Conservation (phyloP, 768 basidiomycete genomes). For the Trametes cubensis region DNA sequence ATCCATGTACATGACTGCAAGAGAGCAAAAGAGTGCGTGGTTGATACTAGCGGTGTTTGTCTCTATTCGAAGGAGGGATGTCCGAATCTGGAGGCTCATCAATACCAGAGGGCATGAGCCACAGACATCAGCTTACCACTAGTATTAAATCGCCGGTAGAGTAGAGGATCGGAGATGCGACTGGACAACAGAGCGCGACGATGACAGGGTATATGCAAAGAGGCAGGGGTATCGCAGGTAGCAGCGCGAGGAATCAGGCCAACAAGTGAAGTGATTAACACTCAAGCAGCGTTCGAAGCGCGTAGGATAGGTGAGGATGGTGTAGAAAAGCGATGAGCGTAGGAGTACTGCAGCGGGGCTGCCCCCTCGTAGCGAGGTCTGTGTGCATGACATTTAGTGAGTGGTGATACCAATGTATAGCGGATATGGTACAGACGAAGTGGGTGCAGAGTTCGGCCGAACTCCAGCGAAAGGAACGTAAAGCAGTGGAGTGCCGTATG, state of each 20-base stretch:
- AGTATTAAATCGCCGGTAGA: not conserved
- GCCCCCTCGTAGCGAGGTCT: constrained; percentile 20
- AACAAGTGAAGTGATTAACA: no score
- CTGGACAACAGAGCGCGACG: not conserved
- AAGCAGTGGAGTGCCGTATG: constrained; percentile 23
- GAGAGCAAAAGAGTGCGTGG: not conserved
- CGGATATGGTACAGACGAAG: constrained; percentile 19
- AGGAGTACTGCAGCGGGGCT: constrained; percentile 8
- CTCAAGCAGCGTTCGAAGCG: constrained; percentile 1
- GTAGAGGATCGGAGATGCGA: not conserved
- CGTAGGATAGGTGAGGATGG: constrained; percentile 13
- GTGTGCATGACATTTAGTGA: not conserved
- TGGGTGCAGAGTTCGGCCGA: constrained; percentile 33
- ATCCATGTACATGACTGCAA: not conserved
- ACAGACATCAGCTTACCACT: not conserved
- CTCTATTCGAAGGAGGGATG: not conserved
- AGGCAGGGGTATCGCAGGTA: not conserved
- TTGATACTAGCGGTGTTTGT: constrained; percentile 2
- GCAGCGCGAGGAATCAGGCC: not conserved
- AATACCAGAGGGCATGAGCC: not conserved
- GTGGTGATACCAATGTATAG: not conserved
- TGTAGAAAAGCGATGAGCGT: constrained; percentile 11
- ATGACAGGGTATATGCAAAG: constrained; percentile 2
- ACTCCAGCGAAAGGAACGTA: constrained; percentile 26
- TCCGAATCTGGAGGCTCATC: not conserved